phyloP scores from a whole-genome alignment of 345 rosid genomes.

The Nephelium lappaceum region DNA sequence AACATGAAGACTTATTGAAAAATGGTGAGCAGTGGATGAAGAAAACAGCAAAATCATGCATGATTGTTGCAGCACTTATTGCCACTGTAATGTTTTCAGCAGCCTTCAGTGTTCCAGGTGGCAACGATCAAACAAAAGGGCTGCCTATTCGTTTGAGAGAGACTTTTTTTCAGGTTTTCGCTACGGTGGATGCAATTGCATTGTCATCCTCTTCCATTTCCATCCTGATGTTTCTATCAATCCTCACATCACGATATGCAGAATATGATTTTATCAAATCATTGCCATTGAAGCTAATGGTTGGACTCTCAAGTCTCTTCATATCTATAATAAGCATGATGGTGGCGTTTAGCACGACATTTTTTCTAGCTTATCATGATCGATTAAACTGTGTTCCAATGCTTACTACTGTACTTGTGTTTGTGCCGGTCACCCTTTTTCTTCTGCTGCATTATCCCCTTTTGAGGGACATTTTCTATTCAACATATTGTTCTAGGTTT shows the following conservation, averaged over 20 bases:
- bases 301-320: not conserved
- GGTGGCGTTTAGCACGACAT: not conserved
- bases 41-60: conserved; percentile 3
- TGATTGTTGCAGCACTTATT: conserved; percentile 22
- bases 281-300: not conserved
- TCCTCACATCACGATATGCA: not conserved
- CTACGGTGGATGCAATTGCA: not conserved
- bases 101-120: conserved; percentile 14
- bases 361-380: not conserved
- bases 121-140: not conserved
- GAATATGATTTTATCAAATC: not conserved
- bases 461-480: not conserved
- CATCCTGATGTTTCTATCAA: not conserved
- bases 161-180: not conserved
- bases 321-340: conserved; percentile 8
- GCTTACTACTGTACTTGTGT: not conserved
- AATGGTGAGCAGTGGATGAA: conserved; percentile 24
- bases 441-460: not conserved
- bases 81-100: conserved; percentile 5
- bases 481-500: not conserved
- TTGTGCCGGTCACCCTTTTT: not conserved
- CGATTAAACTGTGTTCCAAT: not conserved
- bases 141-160: not conserved
- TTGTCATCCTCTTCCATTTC: not conserved
- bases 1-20: conserved; percentile 5